Evolutionary conservation across 2,329 filamentous ascomycete species (phyloP), one percentile per base, ranked within the genome.

Genomic region (Esteya vermicola): DNA sequence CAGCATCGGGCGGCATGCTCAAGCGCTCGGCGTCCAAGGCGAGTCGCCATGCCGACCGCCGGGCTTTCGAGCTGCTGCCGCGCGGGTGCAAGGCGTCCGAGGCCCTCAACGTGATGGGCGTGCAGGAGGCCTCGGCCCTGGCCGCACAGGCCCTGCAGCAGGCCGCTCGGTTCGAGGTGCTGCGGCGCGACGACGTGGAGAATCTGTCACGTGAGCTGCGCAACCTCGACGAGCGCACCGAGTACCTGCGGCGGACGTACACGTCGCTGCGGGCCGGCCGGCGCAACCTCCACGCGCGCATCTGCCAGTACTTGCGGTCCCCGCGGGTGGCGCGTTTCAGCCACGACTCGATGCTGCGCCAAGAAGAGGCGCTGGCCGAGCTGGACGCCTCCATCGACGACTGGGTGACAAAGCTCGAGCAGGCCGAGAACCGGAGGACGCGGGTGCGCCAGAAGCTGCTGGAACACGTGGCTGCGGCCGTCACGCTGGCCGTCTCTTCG

Each of bases 361-460:
- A 88, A 54, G 82, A 88, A 56, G 82, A 88, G 57, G 80, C 81
- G 2, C 65, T 89, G 10, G 74, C 77, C 2, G 82, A 86, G 55
- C 70, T 89, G 7, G 82, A 89, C 52, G 63, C 69, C 14, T 82
- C 78, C 3, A 88, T 89, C 46, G 83, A 88, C 51, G 81, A 85
- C 53, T 88, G 83, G 78, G 75, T 83, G 36, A 67, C 62, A 49
- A 88, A 88, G 60, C 70, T 88, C n/a, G 83, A 88, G 52, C 72
- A 80, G 46, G 80, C 81, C 9, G 83, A 89, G 57, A 85, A 86
- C 54, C 69, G 83, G 51, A 75, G 82, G 31, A 78, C 76, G 14
- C 70, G 80, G 7, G 75, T 89, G 33, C 72, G 81, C 28, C 81
- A 88, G 54, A 89, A 86, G 64, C 64, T 89, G 12, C 69, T 89